A percentile compares a stretch with the other conserved stretches of the same genome.
These are phyloP conservation scores for Taphrina communis DNA, from an alignment of 1,139 yeast species.

Conservation along the genomic window DNA sequence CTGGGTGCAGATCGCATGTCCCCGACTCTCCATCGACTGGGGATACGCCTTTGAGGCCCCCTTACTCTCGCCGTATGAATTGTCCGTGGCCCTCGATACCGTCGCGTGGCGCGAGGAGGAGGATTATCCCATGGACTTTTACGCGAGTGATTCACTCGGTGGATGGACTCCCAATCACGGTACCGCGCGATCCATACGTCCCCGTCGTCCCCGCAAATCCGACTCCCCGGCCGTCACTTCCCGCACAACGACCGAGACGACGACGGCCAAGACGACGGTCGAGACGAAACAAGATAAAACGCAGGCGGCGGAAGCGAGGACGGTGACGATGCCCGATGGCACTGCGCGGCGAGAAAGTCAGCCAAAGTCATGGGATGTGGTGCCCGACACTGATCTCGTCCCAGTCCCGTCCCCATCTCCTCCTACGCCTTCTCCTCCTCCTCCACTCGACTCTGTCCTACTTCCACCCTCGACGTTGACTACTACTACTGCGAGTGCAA, in stretches of 20 bases:
- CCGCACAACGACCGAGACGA: too few species aligned
- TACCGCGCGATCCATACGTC: constrained; percentile 9
- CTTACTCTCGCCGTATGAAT: constrained; percentile 90
- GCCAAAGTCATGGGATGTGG: not conserved
- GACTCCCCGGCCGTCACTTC: not conserved
- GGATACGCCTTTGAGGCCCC: constrained; percentile 97
- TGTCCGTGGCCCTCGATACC: constrained; percentile 82
- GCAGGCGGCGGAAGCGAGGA: too few species aligned
- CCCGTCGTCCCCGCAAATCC: not conserved
- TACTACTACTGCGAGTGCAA: not conserved
- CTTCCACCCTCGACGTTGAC: not conserved
- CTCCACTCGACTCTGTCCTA: not conserved
- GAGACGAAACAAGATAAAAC: not conserved
- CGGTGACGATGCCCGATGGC: constrained; percentile 15
- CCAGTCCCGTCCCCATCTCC: not conserved
- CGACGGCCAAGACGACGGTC: too few species aligned
- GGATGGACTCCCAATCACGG: constrained; percentile 45
- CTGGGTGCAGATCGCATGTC: constrained; percentile 97
- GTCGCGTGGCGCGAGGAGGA: constrained; percentile 68
- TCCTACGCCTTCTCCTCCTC: not conserved
- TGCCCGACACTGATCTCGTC: not conserved
- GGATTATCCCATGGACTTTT: constrained; percentile 95
- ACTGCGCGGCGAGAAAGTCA: not conserved
- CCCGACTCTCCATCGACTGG: constrained; percentile 96
- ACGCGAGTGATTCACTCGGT: constrained; percentile 89